Conservation (phyloP, 1,284 basidiomycete genomes). For the Rhizoctonia solani region DNA sequence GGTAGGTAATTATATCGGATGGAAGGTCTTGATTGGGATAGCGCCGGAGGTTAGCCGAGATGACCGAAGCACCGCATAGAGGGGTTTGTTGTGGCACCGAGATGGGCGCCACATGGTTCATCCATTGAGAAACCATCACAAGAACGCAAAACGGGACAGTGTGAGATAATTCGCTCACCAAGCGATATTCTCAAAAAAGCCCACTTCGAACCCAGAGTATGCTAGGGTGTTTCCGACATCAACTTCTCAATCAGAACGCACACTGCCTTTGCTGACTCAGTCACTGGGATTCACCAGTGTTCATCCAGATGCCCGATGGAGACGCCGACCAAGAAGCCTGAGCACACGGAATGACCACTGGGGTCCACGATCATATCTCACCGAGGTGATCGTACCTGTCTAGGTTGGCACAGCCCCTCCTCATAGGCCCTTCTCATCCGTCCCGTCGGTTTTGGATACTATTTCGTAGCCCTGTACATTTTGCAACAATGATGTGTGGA, state of each 20-base stretch:
- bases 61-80: slow-evolving; percentile 19
- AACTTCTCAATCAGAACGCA: slow-evolving; percentile 19
- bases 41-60: slow-evolving; percentile 12
- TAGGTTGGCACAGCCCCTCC: not conserved
- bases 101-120: slow-evolving; percentile 21
- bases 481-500: slow-evolving; percentile 6
- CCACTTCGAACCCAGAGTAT: not conserved
- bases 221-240: slow-evolving; percentile 15
- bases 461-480: slow-evolving; percentile 10
- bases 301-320: not conserved
- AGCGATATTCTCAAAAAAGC: slow-evolving; percentile 10
- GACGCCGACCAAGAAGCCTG: not conserved
- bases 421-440: not conserved
- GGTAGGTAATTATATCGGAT: no score
- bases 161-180: slow-evolving; percentile 3
- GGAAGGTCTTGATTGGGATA: no score
- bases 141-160: not conserved
- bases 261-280: slow-evolving; percentile 3
- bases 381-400: slow-evolving; percentile 27
- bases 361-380: slow-evolving; percentile 6
- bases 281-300: not conserved
- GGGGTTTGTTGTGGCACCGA: slow-evolving; percentile 5
- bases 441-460: slow-evolving; percentile 7
- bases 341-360: not conserved
- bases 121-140: not conserved